Conservation (phyloP, 352 stramenopile genomes). For the Globisporangium perplexum region DNA sequence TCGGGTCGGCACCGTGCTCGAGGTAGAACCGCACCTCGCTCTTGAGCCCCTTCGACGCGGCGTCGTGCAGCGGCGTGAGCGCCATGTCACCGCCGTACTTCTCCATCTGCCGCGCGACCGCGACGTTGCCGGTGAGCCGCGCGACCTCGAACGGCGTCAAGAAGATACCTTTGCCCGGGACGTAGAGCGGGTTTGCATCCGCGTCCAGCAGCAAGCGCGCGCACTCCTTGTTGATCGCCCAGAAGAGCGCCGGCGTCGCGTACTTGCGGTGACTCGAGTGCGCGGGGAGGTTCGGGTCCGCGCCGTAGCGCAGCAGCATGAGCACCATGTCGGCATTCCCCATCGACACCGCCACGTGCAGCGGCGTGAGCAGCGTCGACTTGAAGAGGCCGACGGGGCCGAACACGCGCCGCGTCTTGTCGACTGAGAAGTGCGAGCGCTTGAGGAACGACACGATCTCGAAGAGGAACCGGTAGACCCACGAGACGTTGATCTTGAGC, state of each 20-base stretch:
- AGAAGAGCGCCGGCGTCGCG: slow-evolving; percentile 62
- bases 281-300: slow-evolving; percentile 49
- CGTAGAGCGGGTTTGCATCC: slow-evolving; percentile 57
- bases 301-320: slow-evolving; percentile 49
- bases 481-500: slow-evolving; percentile 55
- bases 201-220: slow-evolving; percentile 56
- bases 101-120: slow-evolving; percentile 63
- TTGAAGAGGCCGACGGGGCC: slow-evolving; percentile 49
- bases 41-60: slow-evolving; percentile 43
- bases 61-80: slow-evolving; percentile 69
- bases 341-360: slow-evolving; percentile 71
- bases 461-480: slow-evolving; percentile 66
- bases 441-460: slow-evolving; percentile 49
- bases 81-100: slow-evolving; percentile 76
- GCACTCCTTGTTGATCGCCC: slow-evolving; percentile 65
- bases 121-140: slow-evolving; percentile 52
- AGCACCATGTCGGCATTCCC: slow-evolving; percentile 63
- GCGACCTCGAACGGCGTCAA: slow-evolving; percentile 72
- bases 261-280: slow-evolving; percentile 54
- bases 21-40: slow-evolving; percentile 62
- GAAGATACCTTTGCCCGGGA: slow-evolving; percentile 51
- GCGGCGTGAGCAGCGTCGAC: slow-evolving; percentile 59
- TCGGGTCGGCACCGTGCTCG: slow-evolving; percentile 55
- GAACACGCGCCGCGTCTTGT: slow-evolving; percentile 40
- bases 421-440: slow-evolving; percentile 34